Evolutionary conservation across 306 rosid species (phyloP).

Genomic region (Geum urbanum): DNA sequence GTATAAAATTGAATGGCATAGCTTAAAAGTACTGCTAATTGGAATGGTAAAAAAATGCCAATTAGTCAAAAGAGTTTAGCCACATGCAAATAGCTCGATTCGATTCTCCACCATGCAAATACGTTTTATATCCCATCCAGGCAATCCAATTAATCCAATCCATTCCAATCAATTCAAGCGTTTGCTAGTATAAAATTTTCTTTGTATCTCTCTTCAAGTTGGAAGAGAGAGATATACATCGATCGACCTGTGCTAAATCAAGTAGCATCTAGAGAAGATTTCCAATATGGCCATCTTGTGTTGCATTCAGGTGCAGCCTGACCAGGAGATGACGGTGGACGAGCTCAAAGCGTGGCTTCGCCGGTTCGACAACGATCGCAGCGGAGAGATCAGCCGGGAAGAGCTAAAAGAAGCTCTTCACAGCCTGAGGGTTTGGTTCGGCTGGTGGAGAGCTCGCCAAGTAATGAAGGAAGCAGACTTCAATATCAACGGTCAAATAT

Average conservation of each 20-base stretch:
- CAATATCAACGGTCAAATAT: slow-evolving; percentile 5
- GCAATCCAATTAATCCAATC: neutral
- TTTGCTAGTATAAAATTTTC: neutral
- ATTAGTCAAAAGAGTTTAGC: neutral
- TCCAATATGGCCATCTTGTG: slow-evolving; percentile 6
- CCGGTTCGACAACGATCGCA: slow-evolving; percentile 16
- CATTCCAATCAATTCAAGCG: slow-evolving; percentile 8
- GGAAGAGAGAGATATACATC: neutral
- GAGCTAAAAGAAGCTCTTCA: slow-evolving; percentile 19
- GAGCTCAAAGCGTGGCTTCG: slow-evolving; percentile 18
- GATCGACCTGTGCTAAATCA: too few species aligned
- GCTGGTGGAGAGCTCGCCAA: slow-evolving; percentile 18
- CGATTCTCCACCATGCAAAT: slow-evolving; percentile 12
- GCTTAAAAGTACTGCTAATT: neutral
- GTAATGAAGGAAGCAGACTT: slow-evolving; percentile 8
- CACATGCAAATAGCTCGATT: neutral
- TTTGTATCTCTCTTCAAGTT: neutral
- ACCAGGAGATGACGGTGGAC: slow-evolving; percentile 22
- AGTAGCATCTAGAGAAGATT: neutral
- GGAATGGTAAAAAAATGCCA: slow-evolving; percentile 8
- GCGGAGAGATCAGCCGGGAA: slow-evolving; percentile 7
- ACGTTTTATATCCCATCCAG: neutral
- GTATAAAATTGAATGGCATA: neutral
- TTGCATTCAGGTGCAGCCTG: slow-evolving; percentile 20
- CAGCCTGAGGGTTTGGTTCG: slow-evolving; percentile 19